A percentile compares a stretch with the other conserved stretches of the same genome.
These are phyloP conservation scores for Mediolabrus comicus DNA, from an alignment of 108 stramenopile genomes.

Conservation along the genomic window DNA sequence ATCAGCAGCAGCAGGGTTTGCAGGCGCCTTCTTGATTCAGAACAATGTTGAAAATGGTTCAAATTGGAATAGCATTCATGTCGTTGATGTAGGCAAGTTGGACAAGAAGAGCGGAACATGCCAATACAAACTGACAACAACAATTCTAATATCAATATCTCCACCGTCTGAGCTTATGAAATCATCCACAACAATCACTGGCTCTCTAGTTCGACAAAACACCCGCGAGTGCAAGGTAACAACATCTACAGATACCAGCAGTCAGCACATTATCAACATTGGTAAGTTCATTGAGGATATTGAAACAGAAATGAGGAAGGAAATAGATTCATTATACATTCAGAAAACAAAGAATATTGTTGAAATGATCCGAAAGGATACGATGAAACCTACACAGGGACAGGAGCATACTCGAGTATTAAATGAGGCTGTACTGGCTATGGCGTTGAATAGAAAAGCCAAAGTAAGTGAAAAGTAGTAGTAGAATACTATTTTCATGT, in stretches of 20 bases:
- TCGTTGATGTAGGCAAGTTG: slow-evolving; percentile 67
- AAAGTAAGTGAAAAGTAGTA: not conserved
- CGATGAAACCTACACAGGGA: slow-evolving; percentile 12
- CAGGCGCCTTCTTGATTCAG: slow-evolving; percentile 87
- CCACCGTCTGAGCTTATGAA: not conserved
- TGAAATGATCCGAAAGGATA: slow-evolving; percentile 58
- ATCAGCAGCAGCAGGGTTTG: slow-evolving; percentile 39
- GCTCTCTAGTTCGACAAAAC: slow-evolving; percentile 23
- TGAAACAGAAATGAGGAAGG: slow-evolving; percentile 83
- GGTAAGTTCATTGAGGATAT: slow-evolving; percentile 93
- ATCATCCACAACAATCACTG: slow-evolving; percentile 10
- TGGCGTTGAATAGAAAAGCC: slow-evolving; percentile 6
- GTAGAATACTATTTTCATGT: not conserved
- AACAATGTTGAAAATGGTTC: slow-evolving; percentile 57
- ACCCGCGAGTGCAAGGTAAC: slow-evolving; percentile 7
- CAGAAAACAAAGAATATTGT: slow-evolving; percentile 89
- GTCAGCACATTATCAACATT: slow-evolving; percentile 86
- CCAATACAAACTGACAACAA: slow-evolving; percentile 78
- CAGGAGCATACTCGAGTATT: slow-evolving; percentile 28
- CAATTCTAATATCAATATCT: slow-evolving; percentile 68
- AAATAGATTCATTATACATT: slow-evolving; percentile 83
- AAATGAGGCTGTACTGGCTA: slow-evolving; percentile 29
- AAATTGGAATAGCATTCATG: slow-evolving; percentile 91
- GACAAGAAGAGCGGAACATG: slow-evolving; percentile 25
- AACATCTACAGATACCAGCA: not conserved